These are phyloP conservation scores for Diaporthe capsici DNA, from an alignment of 2,329 filamentous ascomycete species.

Conservation along the genomic window DNA sequence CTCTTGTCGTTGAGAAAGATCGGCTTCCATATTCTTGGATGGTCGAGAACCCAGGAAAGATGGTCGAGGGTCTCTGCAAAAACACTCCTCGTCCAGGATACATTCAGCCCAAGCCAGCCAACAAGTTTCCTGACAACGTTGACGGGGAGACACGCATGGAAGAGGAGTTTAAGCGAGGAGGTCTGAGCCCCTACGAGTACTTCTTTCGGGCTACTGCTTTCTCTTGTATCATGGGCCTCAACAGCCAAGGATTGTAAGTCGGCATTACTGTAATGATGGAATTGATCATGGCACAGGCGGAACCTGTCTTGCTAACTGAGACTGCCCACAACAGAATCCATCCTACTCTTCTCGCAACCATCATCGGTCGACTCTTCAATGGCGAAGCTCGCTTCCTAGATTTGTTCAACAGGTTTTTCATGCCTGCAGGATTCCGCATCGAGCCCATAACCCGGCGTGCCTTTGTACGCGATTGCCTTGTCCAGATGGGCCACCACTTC, in stretches of 20 bases:
- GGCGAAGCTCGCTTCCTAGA: background rate
- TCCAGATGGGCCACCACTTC: background rate
- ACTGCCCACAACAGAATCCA: background rate
- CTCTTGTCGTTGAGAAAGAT: background rate
- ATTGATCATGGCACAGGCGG: background rate
- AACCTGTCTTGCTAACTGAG: background rate
- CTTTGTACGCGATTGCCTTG: background rate
- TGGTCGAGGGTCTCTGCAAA: background rate
- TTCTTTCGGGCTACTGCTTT: conserved; percentile 4
- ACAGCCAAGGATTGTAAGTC: conserved; percentile 4
- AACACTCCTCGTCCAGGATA: background rate
- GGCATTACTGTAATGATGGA: background rate
- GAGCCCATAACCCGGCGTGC: background rate
- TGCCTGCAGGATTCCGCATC: background rate
- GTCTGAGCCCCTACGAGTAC: background rate
- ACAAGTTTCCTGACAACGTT: background rate
- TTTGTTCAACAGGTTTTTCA: conserved; percentile 26
- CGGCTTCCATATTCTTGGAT: conserved; percentile 31
- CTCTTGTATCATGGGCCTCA: conserved; percentile 20
- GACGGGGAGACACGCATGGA: conserved; percentile 23
- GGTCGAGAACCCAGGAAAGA: conserved; percentile 11
- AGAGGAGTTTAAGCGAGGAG: background rate
- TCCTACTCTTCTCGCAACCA: background rate
- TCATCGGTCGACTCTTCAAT: conserved; percentile 30
- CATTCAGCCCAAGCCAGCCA: background rate